Percentiles rank a stretch among this genome's conserved stretches.
These are phyloP conservation scores for Amylocarpus encephaloides DNA, from an alignment of 2,329 filamentous ascomycete genomes.

Conservation along the genomic window DNA sequence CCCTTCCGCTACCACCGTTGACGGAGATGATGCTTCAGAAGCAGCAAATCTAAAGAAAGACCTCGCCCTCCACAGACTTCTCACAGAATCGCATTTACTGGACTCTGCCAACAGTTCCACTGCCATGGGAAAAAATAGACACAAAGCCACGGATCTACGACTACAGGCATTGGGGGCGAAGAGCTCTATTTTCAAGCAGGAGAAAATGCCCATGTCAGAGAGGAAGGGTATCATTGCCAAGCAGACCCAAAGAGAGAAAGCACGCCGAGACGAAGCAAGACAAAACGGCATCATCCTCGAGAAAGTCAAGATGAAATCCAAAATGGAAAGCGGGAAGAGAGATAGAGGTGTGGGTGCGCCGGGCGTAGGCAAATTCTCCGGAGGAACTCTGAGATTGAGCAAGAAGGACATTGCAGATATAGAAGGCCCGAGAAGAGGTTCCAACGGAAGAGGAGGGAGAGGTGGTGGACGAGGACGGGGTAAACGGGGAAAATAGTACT, in stretches of 20 bases:
- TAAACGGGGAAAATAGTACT: slow-evolving; percentile 13
- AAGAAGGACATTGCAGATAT: slow-evolving; percentile 70
- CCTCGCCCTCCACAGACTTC: slow-evolving; percentile 80
- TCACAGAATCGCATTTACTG: slow-evolving; percentile 87
- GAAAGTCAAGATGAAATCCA: slow-evolving; percentile 36
- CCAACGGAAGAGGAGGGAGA: slow-evolving; percentile 29
- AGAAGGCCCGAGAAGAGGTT: slow-evolving; percentile 43
- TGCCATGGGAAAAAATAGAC: slow-evolving; percentile 59
- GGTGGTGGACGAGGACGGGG: slow-evolving; percentile 26
- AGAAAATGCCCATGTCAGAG: slow-evolving; percentile 83
- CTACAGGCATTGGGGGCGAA: slow-evolving; percentile 78
- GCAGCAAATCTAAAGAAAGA: slow-evolving; percentile 76
- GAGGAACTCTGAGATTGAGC: slow-evolving; percentile 73
- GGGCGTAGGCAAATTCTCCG: slow-evolving; percentile 71
- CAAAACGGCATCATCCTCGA: slow-evolving; percentile 92
- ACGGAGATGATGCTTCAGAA: slow-evolving; percentile 52
- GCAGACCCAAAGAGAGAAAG: slow-evolving; percentile 57
- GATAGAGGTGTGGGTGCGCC: slow-evolving; percentile 66
- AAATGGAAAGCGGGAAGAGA: slow-evolving; percentile 38
- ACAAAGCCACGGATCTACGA: slow-evolving; percentile 77
- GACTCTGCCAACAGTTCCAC: slow-evolving; percentile 47
- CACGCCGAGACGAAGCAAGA: slow-evolving; percentile 68
- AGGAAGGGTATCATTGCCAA: slow-evolving; percentile 78
- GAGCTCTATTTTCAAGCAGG: slow-evolving; percentile 65
- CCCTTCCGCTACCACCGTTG: slow-evolving; percentile 23